These are phyloP conservation scores for Fusarium dlaminii DNA, from an alignment of 2,329 filamentous ascomycete genomes.

Conservation along the genomic window DNA sequence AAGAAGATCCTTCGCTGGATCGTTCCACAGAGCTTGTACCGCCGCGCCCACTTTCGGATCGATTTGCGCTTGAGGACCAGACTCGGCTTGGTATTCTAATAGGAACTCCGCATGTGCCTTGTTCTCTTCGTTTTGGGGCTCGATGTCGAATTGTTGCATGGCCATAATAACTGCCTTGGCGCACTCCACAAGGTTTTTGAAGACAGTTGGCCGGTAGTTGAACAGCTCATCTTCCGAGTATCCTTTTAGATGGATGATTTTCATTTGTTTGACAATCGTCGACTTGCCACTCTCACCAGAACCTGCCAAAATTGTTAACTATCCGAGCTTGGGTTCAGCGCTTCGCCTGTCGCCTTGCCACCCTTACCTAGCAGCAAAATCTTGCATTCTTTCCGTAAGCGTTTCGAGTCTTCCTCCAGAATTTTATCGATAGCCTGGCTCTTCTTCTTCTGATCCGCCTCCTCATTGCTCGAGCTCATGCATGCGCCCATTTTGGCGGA, in stretches of 20 bases:
- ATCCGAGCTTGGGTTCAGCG: neutral
- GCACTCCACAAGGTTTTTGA: slow-evolving; percentile 98
- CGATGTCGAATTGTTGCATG: slow-evolving; percentile 90
- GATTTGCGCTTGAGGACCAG: slow-evolving; percentile 86
- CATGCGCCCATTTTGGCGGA: slow-evolving; percentile 82
- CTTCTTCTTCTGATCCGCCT: slow-evolving; percentile 92
- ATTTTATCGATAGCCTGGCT: slow-evolving; percentile 95
- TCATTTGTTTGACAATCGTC: slow-evolving; percentile 99
- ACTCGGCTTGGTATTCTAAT: slow-evolving; percentile 87
- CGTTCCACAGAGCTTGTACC: slow-evolving; percentile 88
- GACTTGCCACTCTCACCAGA: slow-evolving; percentile 99
- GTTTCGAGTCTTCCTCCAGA: slow-evolving; percentile 92
- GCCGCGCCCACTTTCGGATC: slow-evolving; percentile 84
- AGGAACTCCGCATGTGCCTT: slow-evolving; percentile 81
- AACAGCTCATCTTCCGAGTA: slow-evolving; percentile 94
- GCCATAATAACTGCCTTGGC: slow-evolving; percentile 91
- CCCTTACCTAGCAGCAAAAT: slow-evolving; percentile 88
- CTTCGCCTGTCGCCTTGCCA: slow-evolving; percentile 13
- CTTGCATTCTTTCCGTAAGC: slow-evolving; percentile 97
- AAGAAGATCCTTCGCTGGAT: slow-evolving; percentile 81
- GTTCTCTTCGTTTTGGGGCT: slow-evolving; percentile 77
- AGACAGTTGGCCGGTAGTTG: slow-evolving; percentile 94
- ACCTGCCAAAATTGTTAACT: slow-evolving; percentile 63
- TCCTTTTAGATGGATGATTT: slow-evolving; percentile 98
- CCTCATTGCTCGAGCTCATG: slow-evolving; percentile 88